These are phyloP conservation scores for Fusarium virguliforme DNA, from an alignment of 2,329 filamentous ascomycete genomes.

Conservation along the genomic window DNA sequence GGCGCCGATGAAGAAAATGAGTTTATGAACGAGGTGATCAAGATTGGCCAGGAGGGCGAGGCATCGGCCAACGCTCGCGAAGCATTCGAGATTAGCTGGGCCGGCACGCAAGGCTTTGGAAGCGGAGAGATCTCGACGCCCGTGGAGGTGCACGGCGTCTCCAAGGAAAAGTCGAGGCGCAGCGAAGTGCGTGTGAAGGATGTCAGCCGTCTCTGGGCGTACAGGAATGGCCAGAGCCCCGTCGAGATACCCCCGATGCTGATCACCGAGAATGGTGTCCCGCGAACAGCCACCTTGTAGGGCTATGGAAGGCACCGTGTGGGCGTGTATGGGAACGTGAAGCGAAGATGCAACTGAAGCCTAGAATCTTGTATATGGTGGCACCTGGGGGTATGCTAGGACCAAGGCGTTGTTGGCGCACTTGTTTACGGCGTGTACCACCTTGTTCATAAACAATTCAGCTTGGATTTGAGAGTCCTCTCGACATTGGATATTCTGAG, in stretches of 20 bases:
- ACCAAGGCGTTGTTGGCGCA: neutral
- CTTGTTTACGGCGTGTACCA: neutral
- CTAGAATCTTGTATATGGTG: neutral
- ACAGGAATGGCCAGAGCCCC: slow-evolving; percentile 73
- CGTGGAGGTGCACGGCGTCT: slow-evolving; percentile 59
- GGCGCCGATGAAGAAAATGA: slow-evolving; percentile 66
- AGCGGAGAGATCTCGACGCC: slow-evolving; percentile 55
- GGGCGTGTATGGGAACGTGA: neutral
- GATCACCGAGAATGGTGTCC: slow-evolving; percentile 55
- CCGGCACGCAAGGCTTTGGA: slow-evolving; percentile 59
- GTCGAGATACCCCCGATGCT: slow-evolving; percentile 59
- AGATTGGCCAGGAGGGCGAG: slow-evolving; percentile 62
- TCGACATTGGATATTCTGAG: neutral
- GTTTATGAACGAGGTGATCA: slow-evolving; percentile 74
- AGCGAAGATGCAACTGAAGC: neutral
- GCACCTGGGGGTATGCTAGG: neutral
- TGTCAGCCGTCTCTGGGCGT: slow-evolving; percentile 74
- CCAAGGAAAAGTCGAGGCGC: slow-evolving; percentile 49
- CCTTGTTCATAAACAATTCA: neutral
- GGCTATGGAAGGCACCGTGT: slow-evolving; percentile 28
- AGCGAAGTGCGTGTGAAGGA: slow-evolving; percentile 69
- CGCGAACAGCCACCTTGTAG: slow-evolving; percentile 60
- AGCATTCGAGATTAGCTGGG: slow-evolving; percentile 65
- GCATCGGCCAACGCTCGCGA: slow-evolving; percentile 63
- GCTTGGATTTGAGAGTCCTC: neutral